Base-by-base conservation (phyloP, 768 basidiomycete genomes). In the Coprinellus aureogranulatus region DNA sequence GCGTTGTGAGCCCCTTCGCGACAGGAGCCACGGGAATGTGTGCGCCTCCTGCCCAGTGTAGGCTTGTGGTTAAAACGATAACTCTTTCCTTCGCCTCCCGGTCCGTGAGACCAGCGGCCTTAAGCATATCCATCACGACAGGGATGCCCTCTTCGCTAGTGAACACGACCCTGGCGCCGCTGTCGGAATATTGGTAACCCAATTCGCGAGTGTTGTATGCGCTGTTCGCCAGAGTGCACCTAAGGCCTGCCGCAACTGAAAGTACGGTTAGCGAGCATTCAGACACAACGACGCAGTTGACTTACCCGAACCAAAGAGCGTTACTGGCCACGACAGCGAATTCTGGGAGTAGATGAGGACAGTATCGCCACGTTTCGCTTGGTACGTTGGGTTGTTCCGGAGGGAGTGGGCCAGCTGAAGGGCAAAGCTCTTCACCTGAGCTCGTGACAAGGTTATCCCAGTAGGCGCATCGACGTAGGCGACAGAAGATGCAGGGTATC, bases 141-240 rank as follows among this genome's bases (percentile, higher is more conserved):
- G 75, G 66, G 1, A 90, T 59, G 4, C 88, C 75, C 0, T 81
- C 75, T n/a, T 90, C 89, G 57, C 83, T 82, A 11, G 81, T 77
- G 55, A 92, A 82, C 25, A 93, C 68, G 20, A 88, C 61, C 49
- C 77, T 76, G 0, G 93, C 87, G 2, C 79, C 71, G 53, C 86
- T 86, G 65, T 94, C 85, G 12, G 61, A 71, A 58, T 89, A 86
- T 67, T 95, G 93, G 68, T 84, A 84, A 0, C 75, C 77, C 0
- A 94, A 79, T 65, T 95, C 93, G 8, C 72, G 66, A 2, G 84
- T 68, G 3, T 84, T 88, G 64, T 90, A 94, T 0, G 78, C 77
- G 57, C 80, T 84, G 67, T 92, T 94, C 16, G 88, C 88, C 14
- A 90, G 82, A 0, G 91, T 89, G 53, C 82, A 81, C 44, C 82